Conservation (phyloP, 1,284 basidiomycete genomes). For the Marasmius fiardii region DNA sequence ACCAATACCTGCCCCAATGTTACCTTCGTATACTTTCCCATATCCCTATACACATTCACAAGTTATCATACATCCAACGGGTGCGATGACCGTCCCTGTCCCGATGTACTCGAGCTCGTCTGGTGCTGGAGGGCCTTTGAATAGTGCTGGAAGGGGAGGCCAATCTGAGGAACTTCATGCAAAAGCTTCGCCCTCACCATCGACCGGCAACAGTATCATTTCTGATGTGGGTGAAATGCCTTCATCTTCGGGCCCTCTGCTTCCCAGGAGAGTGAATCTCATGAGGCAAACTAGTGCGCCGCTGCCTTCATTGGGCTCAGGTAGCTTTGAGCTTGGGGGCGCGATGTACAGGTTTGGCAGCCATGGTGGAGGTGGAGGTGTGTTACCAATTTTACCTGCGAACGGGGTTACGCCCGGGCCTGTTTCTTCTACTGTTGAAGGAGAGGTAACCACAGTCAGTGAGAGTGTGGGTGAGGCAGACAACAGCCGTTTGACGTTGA, state of each 20-base stretch:
- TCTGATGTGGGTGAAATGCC: not conserved
- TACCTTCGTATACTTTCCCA: slow-evolving; percentile 13
- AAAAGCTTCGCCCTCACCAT: not conserved
- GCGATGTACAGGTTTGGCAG: slow-evolving; percentile 2
- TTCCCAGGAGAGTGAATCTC: slow-evolving; percentile 7
- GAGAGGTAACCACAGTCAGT: not conserved
- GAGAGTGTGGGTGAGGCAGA: not conserved
- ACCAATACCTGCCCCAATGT: slow-evolving; percentile 9
- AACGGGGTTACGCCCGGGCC: not conserved
- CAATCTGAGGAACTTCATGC: not conserved
- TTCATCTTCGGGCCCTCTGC: not conserved
- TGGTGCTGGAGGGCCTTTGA: not conserved
- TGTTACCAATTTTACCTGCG: slow-evolving; percentile 8
- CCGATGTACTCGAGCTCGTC: not conserved
- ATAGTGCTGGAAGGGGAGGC: not conserved
- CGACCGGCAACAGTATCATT: not conserved
- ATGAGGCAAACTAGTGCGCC: slow-evolving; percentile 14
- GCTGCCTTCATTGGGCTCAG: not conserved
- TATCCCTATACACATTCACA: slow-evolving; percentile 9
- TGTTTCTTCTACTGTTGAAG: no score
- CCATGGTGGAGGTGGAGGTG: slow-evolving; percentile 3
- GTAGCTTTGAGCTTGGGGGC: not conserved
- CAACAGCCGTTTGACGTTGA: not conserved
- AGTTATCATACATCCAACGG: slow-evolving; percentile 10
- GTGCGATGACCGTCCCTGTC: slow-evolving; percentile 12